phyloP scores from a whole-genome alignment of 805 yeast genomes.

The Lipomyces yamanashiensis region DNA sequence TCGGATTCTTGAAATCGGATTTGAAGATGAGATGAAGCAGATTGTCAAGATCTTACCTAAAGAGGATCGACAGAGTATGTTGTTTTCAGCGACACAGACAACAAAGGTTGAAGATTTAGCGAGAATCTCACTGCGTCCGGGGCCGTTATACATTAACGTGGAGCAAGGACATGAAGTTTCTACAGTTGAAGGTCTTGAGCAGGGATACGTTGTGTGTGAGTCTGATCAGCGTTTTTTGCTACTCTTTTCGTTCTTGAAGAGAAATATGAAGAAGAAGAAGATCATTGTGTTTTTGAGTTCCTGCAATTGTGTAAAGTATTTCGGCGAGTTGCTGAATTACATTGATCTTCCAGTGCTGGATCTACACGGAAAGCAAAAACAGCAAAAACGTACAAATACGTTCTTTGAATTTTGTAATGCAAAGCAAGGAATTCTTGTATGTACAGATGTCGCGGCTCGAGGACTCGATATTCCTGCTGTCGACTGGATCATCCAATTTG shows the following conservation, averaged over 20 bases:
- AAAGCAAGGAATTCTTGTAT: constrained; percentile 85
- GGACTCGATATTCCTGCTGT: constrained; percentile 98
- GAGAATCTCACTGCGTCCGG: constrained; percentile 89
- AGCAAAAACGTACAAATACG: constrained; percentile 97
- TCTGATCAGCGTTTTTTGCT: constrained; percentile 91
- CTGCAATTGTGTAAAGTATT: constrained; percentile 95
- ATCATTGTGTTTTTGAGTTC: constrained; percentile 93
- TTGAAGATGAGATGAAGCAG: constrained; percentile 98
- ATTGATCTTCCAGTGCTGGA: constrained; percentile 96
- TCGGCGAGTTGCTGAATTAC: constrained; percentile 91
- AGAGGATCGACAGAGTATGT: constrained; percentile 86
- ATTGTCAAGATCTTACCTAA: constrained; percentile 91
- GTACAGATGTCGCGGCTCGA: constrained; percentile 99
- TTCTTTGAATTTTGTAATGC: constrained; percentile 98
- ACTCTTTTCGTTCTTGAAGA: constrained; percentile 88
- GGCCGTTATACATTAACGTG: constrained; percentile 92
- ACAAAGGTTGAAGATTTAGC: constrained; percentile 98
- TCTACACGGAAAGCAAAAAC: constrained; percentile 97
- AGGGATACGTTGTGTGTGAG: constrained; percentile 97
- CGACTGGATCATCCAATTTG: constrained; percentile 98
- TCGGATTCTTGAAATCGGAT: constrained; percentile 94
- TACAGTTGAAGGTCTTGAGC: constrained; percentile 96
- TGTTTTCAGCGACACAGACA: constrained; percentile 99
- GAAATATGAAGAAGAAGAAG: constrained; percentile 84
- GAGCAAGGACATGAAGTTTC: constrained; percentile 81